phyloP scores from a whole-genome alignment of 73 alveolate species.

The Diophrys appendiculata region DNA sequence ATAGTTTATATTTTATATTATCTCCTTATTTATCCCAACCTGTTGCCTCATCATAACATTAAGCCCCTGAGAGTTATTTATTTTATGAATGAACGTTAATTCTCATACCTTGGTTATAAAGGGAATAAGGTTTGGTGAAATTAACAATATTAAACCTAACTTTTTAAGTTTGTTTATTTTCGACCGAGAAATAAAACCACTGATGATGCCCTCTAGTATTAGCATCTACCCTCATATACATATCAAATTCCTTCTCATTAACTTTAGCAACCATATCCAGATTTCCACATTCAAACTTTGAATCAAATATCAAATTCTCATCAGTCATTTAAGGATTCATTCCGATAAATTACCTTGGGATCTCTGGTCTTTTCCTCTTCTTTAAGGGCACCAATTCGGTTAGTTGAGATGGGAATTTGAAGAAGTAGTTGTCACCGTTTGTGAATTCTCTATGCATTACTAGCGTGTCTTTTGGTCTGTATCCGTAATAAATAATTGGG shows the following conservation, averaged over 20 bases:
- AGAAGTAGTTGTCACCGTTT: slow-evolving; percentile 26
- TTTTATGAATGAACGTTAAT: too few relatives aligned
- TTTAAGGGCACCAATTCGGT: slow-evolving; percentile 14
- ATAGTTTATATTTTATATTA: neutral
- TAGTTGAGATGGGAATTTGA: slow-evolving; percentile 46
- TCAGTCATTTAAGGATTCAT: slow-evolving; percentile 57
- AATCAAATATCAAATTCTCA: slow-evolving; percentile 69
- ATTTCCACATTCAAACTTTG: slow-evolving; percentile 78
- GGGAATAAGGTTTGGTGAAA: slow-evolving; percentile 96
- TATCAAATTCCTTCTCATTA: slow-evolving; percentile 64
- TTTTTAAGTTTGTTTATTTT: too few relatives aligned
- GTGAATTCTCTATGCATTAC: slow-evolving; percentile 54
- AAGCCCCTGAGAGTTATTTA: too few relatives aligned
- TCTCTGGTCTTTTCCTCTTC: slow-evolving; percentile 22
- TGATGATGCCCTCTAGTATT: slow-evolving; percentile 86
- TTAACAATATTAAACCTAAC: slow-evolving; percentile 95
- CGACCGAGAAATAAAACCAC: slow-evolving; percentile 81
- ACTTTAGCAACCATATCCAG: slow-evolving; percentile 57
- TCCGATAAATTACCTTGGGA: slow-evolving; percentile 39
- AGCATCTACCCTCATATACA: slow-evolving; percentile 82
- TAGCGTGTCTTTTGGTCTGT: slow-evolving; percentile 53
- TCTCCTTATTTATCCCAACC: neutral
- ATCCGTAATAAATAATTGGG: slow-evolving; percentile 34
- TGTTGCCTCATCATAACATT: too few relatives aligned
- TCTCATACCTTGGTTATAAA: slow-evolving; percentile 94